These are phyloP conservation scores for Clohesyomyces aquaticus DNA, from an alignment of 495 filamentous ascomycete species.

Conservation along the genomic window DNA sequence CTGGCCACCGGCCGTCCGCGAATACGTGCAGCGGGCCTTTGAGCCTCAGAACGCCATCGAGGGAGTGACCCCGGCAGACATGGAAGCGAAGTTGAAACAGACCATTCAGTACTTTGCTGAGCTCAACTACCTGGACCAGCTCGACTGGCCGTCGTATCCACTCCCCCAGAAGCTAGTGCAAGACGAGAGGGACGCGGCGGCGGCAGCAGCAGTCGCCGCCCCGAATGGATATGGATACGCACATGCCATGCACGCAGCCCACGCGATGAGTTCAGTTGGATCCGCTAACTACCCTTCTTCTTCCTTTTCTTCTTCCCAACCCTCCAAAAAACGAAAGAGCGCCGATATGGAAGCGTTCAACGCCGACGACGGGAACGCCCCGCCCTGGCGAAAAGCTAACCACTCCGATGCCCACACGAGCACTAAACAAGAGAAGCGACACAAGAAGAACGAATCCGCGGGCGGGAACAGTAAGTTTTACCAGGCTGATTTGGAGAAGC, in stretches of 20 bases:
- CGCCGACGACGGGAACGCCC: slow-evolving; percentile 42
- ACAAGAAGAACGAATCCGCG: slow-evolving; percentile 48
- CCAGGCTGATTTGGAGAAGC: slow-evolving; percentile 83
- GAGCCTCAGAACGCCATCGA: slow-evolving; percentile 67
- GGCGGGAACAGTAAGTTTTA: slow-evolving; percentile 72
- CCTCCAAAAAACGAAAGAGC: slow-evolving; percentile 80
- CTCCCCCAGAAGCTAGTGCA: slow-evolving; percentile 87
- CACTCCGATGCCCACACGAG: slow-evolving; percentile 60
- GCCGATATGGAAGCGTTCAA: slow-evolving; percentile 48
- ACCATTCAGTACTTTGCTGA: slow-evolving; percentile 82
- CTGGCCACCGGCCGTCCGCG: slow-evolving; percentile 75
- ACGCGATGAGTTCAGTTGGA: slow-evolving; percentile 8
- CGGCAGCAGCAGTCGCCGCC: background rate
- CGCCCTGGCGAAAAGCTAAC: slow-evolving; percentile 78
- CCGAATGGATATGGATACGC: slow-evolving; percentile 7
- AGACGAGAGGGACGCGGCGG: slow-evolving; percentile 55
- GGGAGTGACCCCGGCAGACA: slow-evolving; percentile 67
- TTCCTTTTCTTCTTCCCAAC: slow-evolving; percentile 20
- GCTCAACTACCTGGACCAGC: slow-evolving; percentile 63
- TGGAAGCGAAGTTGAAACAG: slow-evolving; percentile 81
- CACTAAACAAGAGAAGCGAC: slow-evolving; percentile 61
- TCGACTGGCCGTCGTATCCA: slow-evolving; percentile 81
- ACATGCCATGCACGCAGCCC: background rate
- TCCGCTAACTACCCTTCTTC: slow-evolving; percentile 21
- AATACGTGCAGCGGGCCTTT: slow-evolving; percentile 85